A percentile compares a stretch with the other conserved stretches of the same genome.
These are phyloP conservation scores for Oemleria cerasiformis DNA, from an alignment of 306 rosid genomes.

Conservation along the genomic window DNA sequence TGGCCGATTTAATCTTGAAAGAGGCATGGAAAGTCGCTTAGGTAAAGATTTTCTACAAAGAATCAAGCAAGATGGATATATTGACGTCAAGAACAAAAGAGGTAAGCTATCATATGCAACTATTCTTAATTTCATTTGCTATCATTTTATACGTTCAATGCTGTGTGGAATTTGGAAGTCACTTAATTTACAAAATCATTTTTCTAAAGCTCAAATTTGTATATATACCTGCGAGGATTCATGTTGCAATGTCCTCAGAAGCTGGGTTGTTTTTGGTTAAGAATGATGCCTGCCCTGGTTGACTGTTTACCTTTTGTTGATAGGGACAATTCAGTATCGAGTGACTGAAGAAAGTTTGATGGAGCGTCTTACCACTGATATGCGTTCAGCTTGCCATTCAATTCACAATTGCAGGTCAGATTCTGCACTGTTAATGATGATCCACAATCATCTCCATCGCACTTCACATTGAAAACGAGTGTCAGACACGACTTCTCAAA, in stretches of 20 bases:
- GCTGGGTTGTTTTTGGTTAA: slow-evolving; percentile 5
- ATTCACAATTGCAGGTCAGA: slow-evolving; percentile 63
- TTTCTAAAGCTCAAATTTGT: not conserved
- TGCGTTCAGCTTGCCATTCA: slow-evolving; percentile 51
- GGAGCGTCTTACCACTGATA: slow-evolving; percentile 72
- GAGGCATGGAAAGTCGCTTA: slow-evolving; percentile 85
- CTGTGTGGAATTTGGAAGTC: slow-evolving; percentile 8
- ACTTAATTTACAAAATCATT: slow-evolving; percentile 8
- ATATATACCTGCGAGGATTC: not conserved
- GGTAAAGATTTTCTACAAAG: slow-evolving; percentile 65
- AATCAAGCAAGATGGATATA: slow-evolving; percentile 72
- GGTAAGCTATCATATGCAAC: slow-evolving; percentile 44
- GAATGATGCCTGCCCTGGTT: slow-evolving; percentile 11
- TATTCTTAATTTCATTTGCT: slow-evolving; percentile 10
- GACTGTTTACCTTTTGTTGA: slow-evolving; percentile 8
- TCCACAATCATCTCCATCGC: not conserved
- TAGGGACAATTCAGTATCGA: slow-evolving; percentile 62
- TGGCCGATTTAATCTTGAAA: slow-evolving; percentile 75
- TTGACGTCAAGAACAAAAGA: slow-evolving; percentile 71
- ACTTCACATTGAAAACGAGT: not conserved
- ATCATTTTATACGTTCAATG: not conserved
- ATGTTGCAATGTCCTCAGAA: not conserved
- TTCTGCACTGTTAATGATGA: not conserved
- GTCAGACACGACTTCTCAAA: not conserved
- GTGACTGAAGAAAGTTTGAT: slow-evolving; percentile 80